Evolutionary conservation across 2,329 filamentous ascomycete species (phyloP).

Genomic region (Alternaria arborescens): DNA sequence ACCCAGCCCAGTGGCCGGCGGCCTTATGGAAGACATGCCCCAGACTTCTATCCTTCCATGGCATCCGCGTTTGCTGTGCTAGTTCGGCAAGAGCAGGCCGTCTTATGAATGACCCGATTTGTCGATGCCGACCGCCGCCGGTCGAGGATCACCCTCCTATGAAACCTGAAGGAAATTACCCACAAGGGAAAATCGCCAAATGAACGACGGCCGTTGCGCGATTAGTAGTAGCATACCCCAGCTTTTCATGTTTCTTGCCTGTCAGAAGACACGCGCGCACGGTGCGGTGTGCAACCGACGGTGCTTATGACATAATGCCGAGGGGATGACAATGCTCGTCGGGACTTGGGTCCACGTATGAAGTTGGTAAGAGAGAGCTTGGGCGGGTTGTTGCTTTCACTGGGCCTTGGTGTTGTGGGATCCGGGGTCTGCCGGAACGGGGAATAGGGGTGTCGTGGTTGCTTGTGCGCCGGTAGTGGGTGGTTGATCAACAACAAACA

Average conservation of each 20-base stretch:
- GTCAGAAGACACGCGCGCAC: constrained; percentile 1
- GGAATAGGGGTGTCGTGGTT: neutral
- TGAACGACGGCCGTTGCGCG: constrained; percentile 13
- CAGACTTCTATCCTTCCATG: constrained; percentile 5
- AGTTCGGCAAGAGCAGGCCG: neutral
- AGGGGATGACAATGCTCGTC: neutral
- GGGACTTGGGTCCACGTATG: neutral
- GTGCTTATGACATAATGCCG: constrained; percentile 10
- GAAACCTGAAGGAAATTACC: constrained; percentile 9
- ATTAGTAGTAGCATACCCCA: constrained; percentile 11
- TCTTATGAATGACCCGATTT: neutral
- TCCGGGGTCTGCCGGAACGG: constrained; percentile 7
- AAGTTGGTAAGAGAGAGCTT: neutral
- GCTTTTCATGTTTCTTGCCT: constrained; percentile 12
- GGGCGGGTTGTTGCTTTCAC: constrained; percentile 2
- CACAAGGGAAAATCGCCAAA: constrained; percentile 5
- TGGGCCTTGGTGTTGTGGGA: constrained; percentile 5
- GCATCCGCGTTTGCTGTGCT: neutral
- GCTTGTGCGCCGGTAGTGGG: neutral
- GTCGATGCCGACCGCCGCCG: neutral
- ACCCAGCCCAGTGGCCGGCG: neutral
- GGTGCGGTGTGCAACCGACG: neutral
- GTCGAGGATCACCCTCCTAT: constrained; percentile 1
- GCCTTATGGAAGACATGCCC: constrained; percentile 3
- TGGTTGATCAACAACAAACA: constrained; percentile 4